Base-by-base conservation (phyloP, 805 yeast genomes). In the Cyberlindnera maclurae region DNA sequence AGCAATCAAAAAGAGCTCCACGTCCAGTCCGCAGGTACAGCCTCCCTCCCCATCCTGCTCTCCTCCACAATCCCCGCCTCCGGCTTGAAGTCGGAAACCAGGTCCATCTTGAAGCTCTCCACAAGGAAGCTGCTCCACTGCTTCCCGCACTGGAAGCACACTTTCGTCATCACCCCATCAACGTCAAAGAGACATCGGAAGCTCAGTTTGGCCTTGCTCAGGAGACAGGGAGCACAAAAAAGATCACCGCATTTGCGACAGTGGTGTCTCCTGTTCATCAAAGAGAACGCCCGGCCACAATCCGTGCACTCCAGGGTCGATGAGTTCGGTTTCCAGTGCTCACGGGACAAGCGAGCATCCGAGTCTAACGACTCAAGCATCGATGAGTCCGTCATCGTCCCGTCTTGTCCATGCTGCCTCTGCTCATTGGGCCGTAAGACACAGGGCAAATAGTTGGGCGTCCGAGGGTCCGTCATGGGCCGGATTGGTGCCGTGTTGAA, bases 391-490 rank as follows among this genome's bases (percentile, higher is more conserved):
- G 17, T n/a, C 13, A 27, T 16, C 12, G 31, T 15, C 15, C 17
- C 15, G 4, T 18, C 13, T 15, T 33, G 15, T 9, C 24, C 18
- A 24, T 22, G 12, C 10, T 15, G 50, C 42, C 12, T 13, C 22
- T 38, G 37, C 8, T 39, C 43, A 4, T 63, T 55, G 4, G 65
- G 59, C 53, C 79, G 68, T 35, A 84, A 63, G 18, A 84, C 95
- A 1, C 93, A 89, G 0, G 95, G 95, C 0, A 80, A 66, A 51
- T 82, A 85, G 63, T 83, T 65, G 10, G 93, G 93, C 41, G 79
- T 77, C 52, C 82, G 69, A 46, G 79, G 82, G 30, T 78, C 79
- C 39, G 79, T 74, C 41, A 83, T 74, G 51, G 82, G 87, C 51
- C 77, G 78, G 15, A 80, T 37, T 10, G 59, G 59, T 2, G 43